Base-by-base conservation (phyloP, 1,139 yeast genomes). In the Magnusiomyces paraingens region DNA sequence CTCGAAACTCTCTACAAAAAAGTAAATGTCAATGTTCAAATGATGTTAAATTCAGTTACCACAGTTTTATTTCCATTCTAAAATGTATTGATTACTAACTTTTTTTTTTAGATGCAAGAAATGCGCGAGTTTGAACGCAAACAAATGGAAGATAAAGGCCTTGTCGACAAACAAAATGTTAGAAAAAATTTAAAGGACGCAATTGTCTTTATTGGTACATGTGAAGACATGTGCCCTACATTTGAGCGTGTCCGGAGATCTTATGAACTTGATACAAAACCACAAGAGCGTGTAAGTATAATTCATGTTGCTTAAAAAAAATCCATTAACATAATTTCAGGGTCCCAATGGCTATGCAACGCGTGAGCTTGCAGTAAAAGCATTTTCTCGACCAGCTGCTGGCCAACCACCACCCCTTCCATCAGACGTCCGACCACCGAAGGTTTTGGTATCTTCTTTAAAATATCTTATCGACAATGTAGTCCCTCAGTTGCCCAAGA, bases 381-480 rank as follows among this genome's bases (percentile, higher is more conserved):
- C 96, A 1, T 94, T 93, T 67, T 87, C 96, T 38, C 76, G 99
- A 61, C 98, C 99, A 0, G 96, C 96, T 11, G 98, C 99, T 1
- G 99, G 99, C 11, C 97, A 94, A 62, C 96, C 97, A 0, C 98
- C 98, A 3, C 96, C 98, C 2, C 73, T 94, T 55, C 99, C 99
- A 0, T 89, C 97, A 0, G 99, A 94, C 67, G 99, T 94, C 1
- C 77, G 99, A 59, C 96, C 99, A 1, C 99, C 99, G 0, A 79
- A 77, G 56, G 75, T 91, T 1, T 71, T 94, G 52, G 77, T 77
- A 11, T 65, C 73, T 41, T 84, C 96, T 0, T 72, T 93, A 57
- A 76, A 85, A 57, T 87, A 86, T 65, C 75, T 93, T 50, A 79
- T 88, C 4, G 82, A 82, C 18, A 76, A 80, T 47, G 71, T 86